These are phyloP conservation scores for Suillus paluster DNA, from an alignment of 768 basidiomycete genomes.

Conservation along the genomic window DNA sequence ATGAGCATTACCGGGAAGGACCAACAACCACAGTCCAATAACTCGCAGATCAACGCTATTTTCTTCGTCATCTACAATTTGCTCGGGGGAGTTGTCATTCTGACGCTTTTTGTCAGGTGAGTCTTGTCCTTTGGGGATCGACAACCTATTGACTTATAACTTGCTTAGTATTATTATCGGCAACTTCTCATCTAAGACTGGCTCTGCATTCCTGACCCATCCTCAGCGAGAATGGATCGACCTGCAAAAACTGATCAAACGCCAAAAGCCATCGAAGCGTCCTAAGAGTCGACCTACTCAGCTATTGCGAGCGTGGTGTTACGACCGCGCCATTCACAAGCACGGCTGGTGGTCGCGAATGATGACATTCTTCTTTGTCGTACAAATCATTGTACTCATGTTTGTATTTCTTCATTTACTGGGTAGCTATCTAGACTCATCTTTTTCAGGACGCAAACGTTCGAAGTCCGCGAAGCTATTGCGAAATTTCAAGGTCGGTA, in stretches of 20 bases:
- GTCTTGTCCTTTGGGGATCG: conserved; percentile 20
- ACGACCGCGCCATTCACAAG: conserved; percentile 86
- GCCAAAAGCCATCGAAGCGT: conserved; percentile 84
- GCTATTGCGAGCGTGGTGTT: conserved; percentile 81
- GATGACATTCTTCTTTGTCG: conserved; percentile 78
- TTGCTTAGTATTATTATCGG: conserved; percentile 86
- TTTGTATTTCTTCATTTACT: conserved; percentile 40
- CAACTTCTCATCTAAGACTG: conserved; percentile 88
- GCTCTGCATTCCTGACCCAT: conserved; percentile 82
- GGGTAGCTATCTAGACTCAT: conserved; percentile 2
- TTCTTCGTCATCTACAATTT: conserved; percentile 94
- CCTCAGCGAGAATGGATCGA: conserved; percentile 95
- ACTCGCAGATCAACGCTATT: conserved; percentile 80
- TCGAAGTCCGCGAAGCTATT: conserved; percentile 50
- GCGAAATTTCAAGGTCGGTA: conserved; percentile 66
- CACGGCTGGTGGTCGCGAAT: conserved; percentile 90
- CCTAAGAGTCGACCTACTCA: conserved; percentile 65
- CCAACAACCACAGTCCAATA: conserved; percentile 72
- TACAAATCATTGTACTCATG: conserved; percentile 87
- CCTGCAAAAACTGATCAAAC: conserved; percentile 83
- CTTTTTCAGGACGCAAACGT: conserved; percentile 75
- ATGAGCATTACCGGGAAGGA: conserved; percentile 76
- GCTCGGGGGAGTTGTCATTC: conserved; percentile 86
- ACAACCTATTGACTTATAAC: background rate
- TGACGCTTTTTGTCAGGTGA: conserved; percentile 90